Percentiles rank a stretch among this genome's conserved stretches.
Evolutionary conservation across 176 grass and related monocot genomes (phyloP).

Genomic region (Aechmea fasciata): DNA sequence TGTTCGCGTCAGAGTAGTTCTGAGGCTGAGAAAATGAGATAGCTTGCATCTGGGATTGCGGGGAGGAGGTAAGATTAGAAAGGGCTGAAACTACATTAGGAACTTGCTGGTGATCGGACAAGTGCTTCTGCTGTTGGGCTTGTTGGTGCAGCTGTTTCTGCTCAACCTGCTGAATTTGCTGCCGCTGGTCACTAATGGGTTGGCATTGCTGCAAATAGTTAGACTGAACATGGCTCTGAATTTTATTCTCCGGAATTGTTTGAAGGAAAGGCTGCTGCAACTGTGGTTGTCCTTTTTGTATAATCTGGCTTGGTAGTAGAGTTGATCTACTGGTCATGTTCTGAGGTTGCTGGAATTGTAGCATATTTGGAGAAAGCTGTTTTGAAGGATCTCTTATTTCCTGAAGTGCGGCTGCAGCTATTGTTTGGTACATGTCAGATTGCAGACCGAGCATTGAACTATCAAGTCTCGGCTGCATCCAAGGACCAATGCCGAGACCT

Average conservation of each 20-base stretch:
- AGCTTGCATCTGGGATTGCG: constrained; percentile 41
- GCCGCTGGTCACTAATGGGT: constrained; percentile 45
- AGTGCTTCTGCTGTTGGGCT: constrained; percentile 52
- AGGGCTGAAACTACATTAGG: constrained; percentile 32
- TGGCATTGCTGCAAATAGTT: constrained; percentile 55
- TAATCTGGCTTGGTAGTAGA: constrained; percentile 51
- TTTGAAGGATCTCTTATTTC: constrained; percentile 40
- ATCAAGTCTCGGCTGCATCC: constrained; percentile 79
- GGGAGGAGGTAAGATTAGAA: constrained; percentile 28
- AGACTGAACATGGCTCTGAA: constrained; percentile 49
- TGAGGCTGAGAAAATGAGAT: constrained; percentile 50
- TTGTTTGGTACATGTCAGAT: constrained; percentile 62
- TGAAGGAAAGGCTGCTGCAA: constrained; percentile 48
- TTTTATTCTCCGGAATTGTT: constrained; percentile 30
- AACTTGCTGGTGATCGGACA: constrained; percentile 40
- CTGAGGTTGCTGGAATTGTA: constrained; percentile 83
- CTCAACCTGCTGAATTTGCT: constrained; percentile 35
- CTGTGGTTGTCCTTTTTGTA: constrained; percentile 55
- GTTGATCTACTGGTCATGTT: constrained; percentile 38
- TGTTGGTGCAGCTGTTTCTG: constrained; percentile 66
- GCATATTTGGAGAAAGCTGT: constrained; percentile 50
- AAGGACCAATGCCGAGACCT: constrained; percentile 51
- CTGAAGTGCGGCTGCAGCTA: constrained; percentile 40
- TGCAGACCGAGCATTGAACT: constrained; percentile 49
- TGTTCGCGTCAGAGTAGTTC: constrained; percentile 47